Evolutionary conservation across 2,329 filamentous ascomycete genomes (phyloP), one percentile per base, ranked within the genome.

Genomic region (Claviceps africana): DNA sequence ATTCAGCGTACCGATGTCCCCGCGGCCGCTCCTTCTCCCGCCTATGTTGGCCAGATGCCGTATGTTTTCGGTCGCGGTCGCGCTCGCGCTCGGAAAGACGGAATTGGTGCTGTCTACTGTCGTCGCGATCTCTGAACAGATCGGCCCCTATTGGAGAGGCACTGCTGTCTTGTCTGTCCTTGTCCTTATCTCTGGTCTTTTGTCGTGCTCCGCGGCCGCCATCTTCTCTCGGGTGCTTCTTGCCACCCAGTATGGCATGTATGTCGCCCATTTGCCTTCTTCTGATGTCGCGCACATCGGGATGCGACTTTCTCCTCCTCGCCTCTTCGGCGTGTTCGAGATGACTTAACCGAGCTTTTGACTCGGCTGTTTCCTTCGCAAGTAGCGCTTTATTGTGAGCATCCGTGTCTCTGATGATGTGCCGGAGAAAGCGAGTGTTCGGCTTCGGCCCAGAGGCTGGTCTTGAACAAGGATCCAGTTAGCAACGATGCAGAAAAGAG

Each of bases 341-440:
- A 52, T 75, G 72, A 57, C 78, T 77, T 52, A 95, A 75, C 21
- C 88, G 81, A 4, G 81, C 81, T 55, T 77, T 76, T 0, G 88
- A 82, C 58, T 97, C 90, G 47, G 85, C 81, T 28, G 83, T 82
- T 65, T 97, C 91, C 62, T 84, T 94, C 1, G 86, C 87, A 19
- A 88, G 79, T 31, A 97, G 73, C 1, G 88, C 86, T 25, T 86
- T 82, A 75, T 98, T 98, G 69, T 98, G 91, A 51, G 70, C 85
- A 60, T 94, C 86, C 9, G 88, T 94, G 58, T 93, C 86, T 56
- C 84, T 85, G 56, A 98, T 88, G 53, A 97, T 86, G 61, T 93
- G 85, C 53, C 83, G 83, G 43, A 98, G 71, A 64, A 97, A 97
- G 35, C 86, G 79, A 0, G 87, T 96, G 62, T 98, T 97, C 3